A percentile compares a stretch with the other conserved stretches of the same genome.
These are phyloP conservation scores for Ramaria sp. DNA, from an alignment of 768 basidiomycete genomes.

Conservation along the genomic window DNA sequence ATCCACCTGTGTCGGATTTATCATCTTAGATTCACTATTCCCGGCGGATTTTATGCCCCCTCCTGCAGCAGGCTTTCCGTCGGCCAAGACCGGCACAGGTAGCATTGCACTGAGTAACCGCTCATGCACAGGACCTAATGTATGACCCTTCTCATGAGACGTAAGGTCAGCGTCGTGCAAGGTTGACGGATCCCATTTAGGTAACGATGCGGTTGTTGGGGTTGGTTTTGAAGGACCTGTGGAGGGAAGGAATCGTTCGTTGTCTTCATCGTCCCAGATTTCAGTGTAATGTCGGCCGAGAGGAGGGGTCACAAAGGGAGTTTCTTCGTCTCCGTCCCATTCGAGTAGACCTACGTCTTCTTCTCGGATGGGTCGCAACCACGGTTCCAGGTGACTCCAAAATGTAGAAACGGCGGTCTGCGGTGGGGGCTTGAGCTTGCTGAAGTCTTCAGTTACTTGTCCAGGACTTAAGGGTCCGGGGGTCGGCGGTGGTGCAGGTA, in stretches of 20 bases:
- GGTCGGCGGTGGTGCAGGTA: constrained; percentile 48
- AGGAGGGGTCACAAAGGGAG: constrained; percentile 77
- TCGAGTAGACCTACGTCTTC: constrained; percentile 94
- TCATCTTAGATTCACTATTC: constrained; percentile 54
- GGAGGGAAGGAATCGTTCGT: constrained; percentile 33
- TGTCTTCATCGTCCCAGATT: constrained; percentile 90
- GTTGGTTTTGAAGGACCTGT: constrained; percentile 24
- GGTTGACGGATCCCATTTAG: constrained; percentile 78
- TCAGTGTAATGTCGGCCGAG: constrained; percentile 84
- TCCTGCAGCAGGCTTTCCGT: constrained; percentile 4
- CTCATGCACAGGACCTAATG: constrained; percentile 69
- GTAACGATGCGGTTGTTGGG: constrained; percentile 37
- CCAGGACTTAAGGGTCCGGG: constrained; percentile 78
- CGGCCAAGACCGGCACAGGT: constrained; percentile 40
- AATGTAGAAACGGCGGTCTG: constrained; percentile 68
- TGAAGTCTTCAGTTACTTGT: constrained; percentile 85
- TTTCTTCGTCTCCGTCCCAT: constrained; percentile 82
- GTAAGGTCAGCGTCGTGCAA: constrained; percentile 59
- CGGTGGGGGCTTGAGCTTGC: constrained; percentile 66
- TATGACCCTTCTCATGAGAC: constrained; percentile 66
- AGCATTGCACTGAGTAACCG: constrained; percentile 66
- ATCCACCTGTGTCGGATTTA: constrained; percentile 66
- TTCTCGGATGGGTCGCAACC: constrained; percentile 80
- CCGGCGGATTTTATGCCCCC: constrained; percentile 21
- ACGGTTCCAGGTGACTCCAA: constrained; percentile 82